Base-by-base conservation (phyloP, 331 rosid species). In the Acacia concinna region DNA sequence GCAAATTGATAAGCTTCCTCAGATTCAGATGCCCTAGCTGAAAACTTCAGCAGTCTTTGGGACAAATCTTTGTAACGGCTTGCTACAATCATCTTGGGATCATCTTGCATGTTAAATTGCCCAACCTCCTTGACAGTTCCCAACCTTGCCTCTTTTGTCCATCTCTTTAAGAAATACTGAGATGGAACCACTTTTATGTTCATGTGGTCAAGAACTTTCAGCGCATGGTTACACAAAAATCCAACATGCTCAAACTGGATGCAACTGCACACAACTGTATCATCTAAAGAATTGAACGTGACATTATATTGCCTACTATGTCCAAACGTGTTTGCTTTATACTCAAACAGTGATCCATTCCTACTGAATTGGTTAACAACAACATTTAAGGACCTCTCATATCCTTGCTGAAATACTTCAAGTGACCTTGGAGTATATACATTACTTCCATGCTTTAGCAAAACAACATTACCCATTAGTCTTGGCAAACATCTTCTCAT, bases 11-110 rank as follows among this genome's bases (percentile, higher is more conserved):
- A 87, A 38, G 90, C 91, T 38, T 87, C 93, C 78, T 64, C 79
- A 52, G 91, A 91, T 76, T 81, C 93, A 52, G 89, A 87, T 71
- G 93, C 93, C 88, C 87, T 81, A n/a, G 90, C 86, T 21, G 93
- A 84, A 67, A 89, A 74, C 84, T 81, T 84, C 62, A 88, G 80
- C 54, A 85, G 81, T 81, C 81, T 83, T 68, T 35, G 81, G 78
- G 88, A 70, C 83, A 90, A 80, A 73, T 81, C 81, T 81, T 79
- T 90, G 83, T 90, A 88, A 74, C 91, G 90, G 82, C 71, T 87
- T 1, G 86, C 89, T 23, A 79, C 80, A 62, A 70, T 52, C 76
- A 70, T 68, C 81, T 83, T 86, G 31, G 85, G 90, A 74, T 84
- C 81, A 63, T 86, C 88, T 62, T 64, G 80, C 44, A 60, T 47